phyloP scores from a whole-genome alignment of 2,329 filamentous ascomycete genomes.

The Mycosphaerella arachidis region DNA sequence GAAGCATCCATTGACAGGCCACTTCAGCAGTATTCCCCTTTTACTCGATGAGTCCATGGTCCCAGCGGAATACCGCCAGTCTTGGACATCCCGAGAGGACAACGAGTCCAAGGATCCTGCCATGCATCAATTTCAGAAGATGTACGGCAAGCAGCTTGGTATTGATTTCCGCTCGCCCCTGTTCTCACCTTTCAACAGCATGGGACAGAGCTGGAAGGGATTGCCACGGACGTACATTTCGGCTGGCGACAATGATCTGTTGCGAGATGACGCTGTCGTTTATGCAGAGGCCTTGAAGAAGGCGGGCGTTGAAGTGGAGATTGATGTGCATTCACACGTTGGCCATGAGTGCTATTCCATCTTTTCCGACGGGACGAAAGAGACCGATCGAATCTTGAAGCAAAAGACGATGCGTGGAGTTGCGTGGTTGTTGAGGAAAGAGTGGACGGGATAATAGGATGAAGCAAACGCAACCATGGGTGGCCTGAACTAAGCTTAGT shows the following conservation, averaged over 20 bases:
- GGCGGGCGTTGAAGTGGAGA: background rate
- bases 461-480: background rate
- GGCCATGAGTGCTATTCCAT: conserved; percentile 5
- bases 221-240: conserved; percentile 1
- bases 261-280: conserved; percentile 1
- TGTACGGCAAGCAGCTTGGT: no score
- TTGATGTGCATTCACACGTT: background rate
- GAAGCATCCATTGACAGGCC: background rate
- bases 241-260: background rate
- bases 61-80: background rate
- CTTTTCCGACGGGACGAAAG: background rate
- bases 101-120: background rate
- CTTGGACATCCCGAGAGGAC: conserved; percentile 4
- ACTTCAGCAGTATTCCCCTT: background rate
- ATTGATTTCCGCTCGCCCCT: background rate
- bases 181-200: conserved; percentile 1
- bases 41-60: background rate
- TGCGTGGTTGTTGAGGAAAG: conserved; percentile 5
- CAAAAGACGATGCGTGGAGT: conserved; percentile 2
- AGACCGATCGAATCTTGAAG: background rate
- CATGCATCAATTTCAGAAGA: no score
- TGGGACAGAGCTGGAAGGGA: background rate
- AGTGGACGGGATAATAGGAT: background rate
- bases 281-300: conserved; percentile 2
- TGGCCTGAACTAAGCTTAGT: background rate